Base-by-base conservation (phyloP, 768 basidiomycete species). In the Suillus placidus region DNA sequence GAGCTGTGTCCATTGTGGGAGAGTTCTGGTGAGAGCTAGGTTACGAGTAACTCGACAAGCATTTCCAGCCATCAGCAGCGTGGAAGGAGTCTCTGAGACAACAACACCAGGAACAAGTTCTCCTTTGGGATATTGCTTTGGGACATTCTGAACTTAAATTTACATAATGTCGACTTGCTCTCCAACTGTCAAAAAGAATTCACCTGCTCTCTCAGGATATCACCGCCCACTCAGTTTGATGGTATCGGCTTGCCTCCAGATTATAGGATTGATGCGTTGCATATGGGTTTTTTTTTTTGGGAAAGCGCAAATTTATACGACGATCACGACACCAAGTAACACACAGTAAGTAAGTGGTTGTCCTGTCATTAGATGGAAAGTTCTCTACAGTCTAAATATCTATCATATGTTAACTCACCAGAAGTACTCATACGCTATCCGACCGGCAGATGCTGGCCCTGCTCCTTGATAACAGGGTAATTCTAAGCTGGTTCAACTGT, bases 1-100 rank as follows among this genome's bases (percentile, higher is more conserved):
- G 35, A 14, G 34, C 6, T 13, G 20, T 43, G 38, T 47, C 13
- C 47, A 14, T 56, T 42, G 30, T 51, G 57, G 14, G 38, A 40
- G 45, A 34, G 14, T 14, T 71, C 68, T 55, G 62, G 34, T 55
- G 42, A 62, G 61, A 47, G 63, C 4, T 69, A 20, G 13, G 18
- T 20, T 30, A 60, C 38, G 30, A 42, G 40, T 30, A 7, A 42
- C 40, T 42, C 40, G 40, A 60, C 12, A 40, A 42, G 58, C 58
- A 60, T 60, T 30, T 30, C 58, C 14, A 42, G 55, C n/a, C n/a
- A 42, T 18, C 51, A 16, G 14, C 16, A 54, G 52, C 30, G 51
- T 52, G 51, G 51, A 52, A 32, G 51, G 51, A 52, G 51, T 32
- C 43, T 38, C 38, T 23, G 45, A 23, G 49, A 49, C 49, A 16